Conservation (phyloP, 2,329 filamentous ascomycete species). For the Calonectria hawksworthii region DNA sequence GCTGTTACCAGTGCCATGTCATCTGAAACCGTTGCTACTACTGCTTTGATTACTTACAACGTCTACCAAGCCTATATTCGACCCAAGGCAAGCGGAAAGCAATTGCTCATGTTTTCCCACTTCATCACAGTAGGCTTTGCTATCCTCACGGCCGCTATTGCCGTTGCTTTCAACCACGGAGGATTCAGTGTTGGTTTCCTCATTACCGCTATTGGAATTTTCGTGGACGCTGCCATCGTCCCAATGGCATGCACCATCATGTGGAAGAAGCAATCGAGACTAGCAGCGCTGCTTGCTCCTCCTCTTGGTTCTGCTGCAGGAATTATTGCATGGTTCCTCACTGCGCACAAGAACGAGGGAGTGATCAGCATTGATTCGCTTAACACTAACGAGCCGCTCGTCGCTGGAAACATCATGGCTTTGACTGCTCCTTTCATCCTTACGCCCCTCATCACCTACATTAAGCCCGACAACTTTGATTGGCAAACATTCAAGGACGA, state of each 20-base stretch:
- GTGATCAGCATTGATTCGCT: slow-evolving; percentile 17
- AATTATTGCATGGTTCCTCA: slow-evolving; percentile 81
- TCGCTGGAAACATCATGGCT: slow-evolving; percentile 26
- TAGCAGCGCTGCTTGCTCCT: slow-evolving; percentile 75
- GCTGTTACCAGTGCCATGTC: slow-evolving; percentile 48
- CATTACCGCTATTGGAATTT: slow-evolving; percentile 79
- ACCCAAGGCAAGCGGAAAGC: slow-evolving; percentile 12
- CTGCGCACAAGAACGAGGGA: slow-evolving; percentile 54
- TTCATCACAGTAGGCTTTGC: slow-evolving; percentile 84
- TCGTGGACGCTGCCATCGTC: slow-evolving; percentile 84
- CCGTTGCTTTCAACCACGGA: slow-evolving; percentile 77
- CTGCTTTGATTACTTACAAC: slow-evolving; percentile 22
- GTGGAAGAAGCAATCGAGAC: slow-evolving; percentile 81
- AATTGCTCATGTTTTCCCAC: slow-evolving; percentile 69
- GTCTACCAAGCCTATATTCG: slow-evolving; percentile 22
- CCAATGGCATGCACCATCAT: slow-evolving; percentile 82
- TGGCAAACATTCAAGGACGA: slow-evolving; percentile 25
- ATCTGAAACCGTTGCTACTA: slow-evolving; percentile 21
- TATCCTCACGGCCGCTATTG: slow-evolving; percentile 83
- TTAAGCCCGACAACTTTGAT: slow-evolving; percentile 19
- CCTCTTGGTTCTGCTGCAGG: slow-evolving; percentile 74
- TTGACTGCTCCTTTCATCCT: slow-evolving; percentile 19
- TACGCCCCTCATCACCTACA: slow-evolving; percentile 17
- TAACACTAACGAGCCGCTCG: slow-evolving; percentile 19
- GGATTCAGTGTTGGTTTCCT: slow-evolving; percentile 87